Percentiles rank a stretch among this genome's conserved stretches.
phyloP scores from a whole-genome alignment of 805 yeast species.

The Lipomyces japonicus region DNA sequence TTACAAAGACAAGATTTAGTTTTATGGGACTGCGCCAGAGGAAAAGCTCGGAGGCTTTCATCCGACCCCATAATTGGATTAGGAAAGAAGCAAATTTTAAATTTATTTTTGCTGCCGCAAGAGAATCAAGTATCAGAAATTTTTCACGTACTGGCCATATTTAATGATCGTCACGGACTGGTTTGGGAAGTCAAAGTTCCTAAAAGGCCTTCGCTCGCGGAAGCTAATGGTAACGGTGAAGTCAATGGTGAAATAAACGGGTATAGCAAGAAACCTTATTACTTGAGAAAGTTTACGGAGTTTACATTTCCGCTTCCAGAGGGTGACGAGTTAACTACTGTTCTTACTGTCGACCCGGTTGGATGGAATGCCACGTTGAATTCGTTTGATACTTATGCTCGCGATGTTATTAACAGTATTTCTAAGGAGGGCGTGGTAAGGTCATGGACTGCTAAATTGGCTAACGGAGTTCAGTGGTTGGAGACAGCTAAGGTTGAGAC shows the following conservation, averaged over 20 bases:
- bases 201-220: not conserved
- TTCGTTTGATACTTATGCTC: constrained; percentile 36
- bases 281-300: constrained; percentile 19
- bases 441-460: constrained; percentile 46
- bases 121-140: not conserved
- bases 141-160: constrained; percentile 28
- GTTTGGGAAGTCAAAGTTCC: constrained; percentile 28
- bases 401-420: constrained; percentile 57
- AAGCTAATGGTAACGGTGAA: not conserved
- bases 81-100: constrained; percentile 14
- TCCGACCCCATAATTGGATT: constrained; percentile 1
- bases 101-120: constrained; percentile 42
- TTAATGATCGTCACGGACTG: constrained; percentile 25
- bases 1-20: constrained; percentile 44
- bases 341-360: constrained; percentile 57
- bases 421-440: constrained; percentile 49
- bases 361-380: constrained; percentile 46
- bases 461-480: constrained; percentile 49
- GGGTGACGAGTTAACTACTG: constrained; percentile 39
- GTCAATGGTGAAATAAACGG: not conserved
- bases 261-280: not conserved
- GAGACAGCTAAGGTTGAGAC: constrained; percentile 52
- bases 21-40: constrained; percentile 55
- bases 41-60: constrained; percentile 15
- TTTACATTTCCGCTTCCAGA: constrained; percentile 31